Base-by-base conservation (phyloP, 2,329 filamentous ascomycete genomes). In the Claviceps quebecensis region DNA sequence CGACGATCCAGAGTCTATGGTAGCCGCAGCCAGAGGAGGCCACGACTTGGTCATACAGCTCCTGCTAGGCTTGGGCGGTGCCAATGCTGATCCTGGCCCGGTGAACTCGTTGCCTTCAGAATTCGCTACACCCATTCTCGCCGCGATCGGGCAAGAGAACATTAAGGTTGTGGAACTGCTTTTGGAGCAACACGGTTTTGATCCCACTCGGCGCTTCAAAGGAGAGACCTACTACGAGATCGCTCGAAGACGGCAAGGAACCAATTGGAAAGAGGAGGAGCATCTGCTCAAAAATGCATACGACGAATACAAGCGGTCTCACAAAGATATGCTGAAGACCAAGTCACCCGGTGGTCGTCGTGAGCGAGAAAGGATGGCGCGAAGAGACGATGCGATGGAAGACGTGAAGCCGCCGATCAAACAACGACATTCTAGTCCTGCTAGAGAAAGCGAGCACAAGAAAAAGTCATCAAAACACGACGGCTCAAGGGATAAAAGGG, bases 241-340 rank as follows among this genome's bases (percentile, higher is more conserved):
- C 55, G 88, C 93, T 2, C 80, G 84, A 59, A 82, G 87, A 47
- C 81, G 88, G 41, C 82, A 83, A 57, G 91, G 93, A 0, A 87
- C 90, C 7, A 85, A 87, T 54, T 96, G 90, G 88, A 84, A 91
- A 63, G 83, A 91, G 55, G 93, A 98, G 65, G 83, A 86, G 56
- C 79, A 88, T 44, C 72, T 94, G 51, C 67, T 98, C 47, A 90
- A 90, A 64, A 76, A 82, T 40, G 80, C 85, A 3, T 89, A 82
- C 57, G 83, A 89, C 52, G 76, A 78, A 34, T 80, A 78, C 57
- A 78, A 74, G 56, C 77, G 76, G 51, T 65, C 64, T 2, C 71
- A 75, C 48, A 77, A 75, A 56, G 71, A 73, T 19, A 59, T 62
- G 13, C 57, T 64, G 17, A 80, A 76, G 56, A 67, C 65, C 3